Conservation (phyloP, 768 basidiomycete species). For the Trametes punicea region DNA sequence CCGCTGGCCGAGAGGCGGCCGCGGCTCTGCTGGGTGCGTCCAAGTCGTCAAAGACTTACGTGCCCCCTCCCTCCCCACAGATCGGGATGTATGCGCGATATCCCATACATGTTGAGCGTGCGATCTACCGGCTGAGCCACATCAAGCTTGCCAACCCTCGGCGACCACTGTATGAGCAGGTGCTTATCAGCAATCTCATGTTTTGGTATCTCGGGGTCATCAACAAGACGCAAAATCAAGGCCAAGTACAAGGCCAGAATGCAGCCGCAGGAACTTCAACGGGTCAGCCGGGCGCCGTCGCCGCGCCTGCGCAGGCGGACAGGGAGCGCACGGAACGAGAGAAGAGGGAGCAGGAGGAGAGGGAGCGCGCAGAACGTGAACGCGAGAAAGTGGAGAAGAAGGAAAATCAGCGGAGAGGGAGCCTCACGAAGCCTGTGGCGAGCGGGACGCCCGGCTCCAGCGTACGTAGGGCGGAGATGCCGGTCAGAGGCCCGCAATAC, state of each 20-base stretch:
- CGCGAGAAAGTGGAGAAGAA: slow-evolving; percentile 46
- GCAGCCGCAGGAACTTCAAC: slow-evolving; percentile 35
- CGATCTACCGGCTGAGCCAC: slow-evolving; percentile 95
- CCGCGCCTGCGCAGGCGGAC: slow-evolving; percentile 28
- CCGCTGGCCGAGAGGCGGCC: slow-evolving; percentile 81
- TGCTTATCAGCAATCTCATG: slow-evolving; percentile 89
- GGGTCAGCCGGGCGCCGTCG: slow-evolving; percentile 11
- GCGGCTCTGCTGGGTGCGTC: slow-evolving; percentile 82
- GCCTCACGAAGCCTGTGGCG: slow-evolving; percentile 63
- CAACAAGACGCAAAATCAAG: slow-evolving; percentile 66
- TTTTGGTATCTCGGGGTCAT: slow-evolving; percentile 99
- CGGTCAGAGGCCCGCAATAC: slow-evolving; percentile 86
- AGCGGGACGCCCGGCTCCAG: slow-evolving; percentile 42
- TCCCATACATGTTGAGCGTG: slow-evolving; percentile 97
- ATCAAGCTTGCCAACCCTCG: slow-evolving; percentile 98
- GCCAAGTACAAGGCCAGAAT: slow-evolving; percentile 17
- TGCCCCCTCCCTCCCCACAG: slow-evolving; percentile 60
- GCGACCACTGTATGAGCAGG: slow-evolving; percentile 95
- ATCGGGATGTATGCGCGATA: slow-evolving; percentile 67
- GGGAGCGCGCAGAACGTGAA: slow-evolving; percentile 34
- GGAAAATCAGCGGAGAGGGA: slow-evolving; percentile 40
- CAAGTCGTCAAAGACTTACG: slow-evolving; percentile 69
- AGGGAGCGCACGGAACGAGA: slow-evolving; percentile 34
- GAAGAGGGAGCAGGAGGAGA: slow-evolving; percentile 41
- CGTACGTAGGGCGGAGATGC: slow-evolving; percentile 76